These are phyloP conservation scores for Talaromyces verruculosus DNA, from an alignment of 2,329 filamentous ascomycete genomes.

Conservation along the genomic window DNA sequence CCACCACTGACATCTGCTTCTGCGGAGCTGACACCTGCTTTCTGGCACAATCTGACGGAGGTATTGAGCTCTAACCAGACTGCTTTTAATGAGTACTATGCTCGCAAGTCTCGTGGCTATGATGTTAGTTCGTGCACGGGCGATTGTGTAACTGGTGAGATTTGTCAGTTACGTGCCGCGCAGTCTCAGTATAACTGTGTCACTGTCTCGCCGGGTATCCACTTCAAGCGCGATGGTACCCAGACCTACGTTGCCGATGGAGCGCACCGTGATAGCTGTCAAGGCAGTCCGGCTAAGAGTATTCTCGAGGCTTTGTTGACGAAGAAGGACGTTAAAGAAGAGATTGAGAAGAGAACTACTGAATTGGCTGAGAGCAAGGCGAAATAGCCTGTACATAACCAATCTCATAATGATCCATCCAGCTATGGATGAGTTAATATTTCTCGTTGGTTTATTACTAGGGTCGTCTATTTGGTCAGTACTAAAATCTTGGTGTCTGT, in stretches of 20 bases:
- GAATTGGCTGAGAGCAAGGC: neutral
- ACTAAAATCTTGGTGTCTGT: neutral
- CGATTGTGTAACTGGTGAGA: conserved; percentile 45
- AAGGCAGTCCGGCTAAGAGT: neutral
- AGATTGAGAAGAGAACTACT: neutral
- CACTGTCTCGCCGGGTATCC: conserved; percentile 38
- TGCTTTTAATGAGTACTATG: conserved; percentile 49
- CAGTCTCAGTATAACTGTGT: conserved; percentile 56
- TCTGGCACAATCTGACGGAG: conserved; percentile 58
- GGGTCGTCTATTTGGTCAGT: neutral
- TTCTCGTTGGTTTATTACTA: neutral
- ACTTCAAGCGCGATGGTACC: conserved; percentile 26
- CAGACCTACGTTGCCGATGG: neutral
- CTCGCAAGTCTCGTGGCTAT: conserved; percentile 50
- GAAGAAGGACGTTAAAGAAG: neutral
- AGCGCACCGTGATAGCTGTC: neutral
- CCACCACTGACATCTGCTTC: conserved; percentile 41
- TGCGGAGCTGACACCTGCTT: conserved; percentile 53
- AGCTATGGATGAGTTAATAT: neutral
- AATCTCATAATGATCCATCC: neutral
- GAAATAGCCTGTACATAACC: neutral
- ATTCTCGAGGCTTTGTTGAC: conserved; percentile 6
- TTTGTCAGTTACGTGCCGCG: conserved; percentile 53
- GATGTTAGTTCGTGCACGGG: conserved; percentile 40
- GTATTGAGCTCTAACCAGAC: conserved; percentile 45